A percentile compares a stretch with the other conserved stretches of the same genome.
Evolutionary conservation across 2,329 filamentous ascomycete genomes (phyloP).

Genomic region (Chrysoporthe cubensis): DNA sequence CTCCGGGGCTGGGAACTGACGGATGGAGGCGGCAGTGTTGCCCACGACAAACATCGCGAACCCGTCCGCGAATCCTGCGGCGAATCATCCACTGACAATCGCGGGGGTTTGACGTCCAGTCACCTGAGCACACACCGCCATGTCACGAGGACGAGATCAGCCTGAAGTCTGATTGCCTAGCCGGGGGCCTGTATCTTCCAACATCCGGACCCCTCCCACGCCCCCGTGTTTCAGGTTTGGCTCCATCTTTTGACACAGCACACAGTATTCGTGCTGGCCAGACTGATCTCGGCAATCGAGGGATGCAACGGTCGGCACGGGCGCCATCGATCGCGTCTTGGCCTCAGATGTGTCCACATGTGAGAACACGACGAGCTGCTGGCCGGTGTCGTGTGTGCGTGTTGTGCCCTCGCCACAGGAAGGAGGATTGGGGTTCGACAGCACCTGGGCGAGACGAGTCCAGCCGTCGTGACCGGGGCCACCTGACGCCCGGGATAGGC

Average conservation of each 20-base stretch:
- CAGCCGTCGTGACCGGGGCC: not conserved
- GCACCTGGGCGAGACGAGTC: not conserved
- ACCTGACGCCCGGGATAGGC: constrained; percentile 1
- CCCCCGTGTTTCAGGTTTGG: constrained; percentile 20
- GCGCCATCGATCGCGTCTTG: not conserved
- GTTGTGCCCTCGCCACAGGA: not conserved
- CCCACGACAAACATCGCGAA: not conserved
- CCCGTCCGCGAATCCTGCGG: not conserved
- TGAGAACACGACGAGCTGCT: not conserved
- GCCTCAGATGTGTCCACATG: not conserved
- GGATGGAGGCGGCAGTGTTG: not conserved
- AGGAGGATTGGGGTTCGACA: not conserved
- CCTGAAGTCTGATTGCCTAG: constrained; percentile 2
- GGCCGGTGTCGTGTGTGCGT: not conserved
- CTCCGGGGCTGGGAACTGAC: not conserved
- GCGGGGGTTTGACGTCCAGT: not conserved
- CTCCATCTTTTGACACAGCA: constrained; percentile 15
- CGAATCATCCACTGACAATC: not conserved
- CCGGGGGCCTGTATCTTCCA: not conserved
- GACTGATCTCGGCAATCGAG: constrained; percentile 7
- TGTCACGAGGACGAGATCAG: not conserved
- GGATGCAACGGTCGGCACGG: not conserved
- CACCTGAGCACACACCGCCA: constrained; percentile 6
- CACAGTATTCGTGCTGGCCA: constrained; percentile 15
- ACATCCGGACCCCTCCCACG: constrained; percentile 9